These are phyloP conservation scores for Echites panduratus DNA, from an alignment of 257 asterid species.

Conservation along the genomic window DNA sequence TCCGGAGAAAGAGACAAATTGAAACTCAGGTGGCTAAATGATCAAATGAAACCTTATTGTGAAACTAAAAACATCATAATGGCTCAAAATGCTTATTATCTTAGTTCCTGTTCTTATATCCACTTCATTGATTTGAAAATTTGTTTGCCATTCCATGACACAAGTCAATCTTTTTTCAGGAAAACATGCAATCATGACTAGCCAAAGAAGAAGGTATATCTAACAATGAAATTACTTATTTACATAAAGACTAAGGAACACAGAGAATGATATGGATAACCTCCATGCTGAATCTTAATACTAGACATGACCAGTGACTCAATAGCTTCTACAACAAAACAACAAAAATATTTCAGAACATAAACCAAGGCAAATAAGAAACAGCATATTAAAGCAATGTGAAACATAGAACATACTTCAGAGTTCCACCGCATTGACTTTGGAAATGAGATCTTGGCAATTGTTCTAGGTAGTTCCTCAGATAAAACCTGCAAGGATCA, in stretches of 20 bases:
- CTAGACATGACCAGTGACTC: neutral
- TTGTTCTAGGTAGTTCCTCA: conserved; percentile 66
- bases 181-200: neutral
- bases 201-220: neutral
- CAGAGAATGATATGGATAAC: neutral
- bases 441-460: conserved; percentile 70
- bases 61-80: neutral
- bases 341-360: neutral
- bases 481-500: conserved; percentile 63
- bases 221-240: neutral
- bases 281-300: neutral
- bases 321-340: neutral
- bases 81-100: neutral
- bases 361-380: neutral
- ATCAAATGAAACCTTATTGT: conserved; percentile 4
- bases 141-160: neutral
- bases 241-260: neutral
- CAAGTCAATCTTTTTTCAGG: neutral
- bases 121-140: neutral
- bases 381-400: neutral
- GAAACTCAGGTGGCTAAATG: neutral
- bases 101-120: neutral
- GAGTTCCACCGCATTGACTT: conserved; percentile 99
- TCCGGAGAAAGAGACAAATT: conserved; percentile 10
- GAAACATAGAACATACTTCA: conserved; percentile 47